These are phyloP conservation scores for Cryomyces antarcticus DNA, from an alignment of 495 filamentous ascomycete species.

Conservation along the genomic window DNA sequence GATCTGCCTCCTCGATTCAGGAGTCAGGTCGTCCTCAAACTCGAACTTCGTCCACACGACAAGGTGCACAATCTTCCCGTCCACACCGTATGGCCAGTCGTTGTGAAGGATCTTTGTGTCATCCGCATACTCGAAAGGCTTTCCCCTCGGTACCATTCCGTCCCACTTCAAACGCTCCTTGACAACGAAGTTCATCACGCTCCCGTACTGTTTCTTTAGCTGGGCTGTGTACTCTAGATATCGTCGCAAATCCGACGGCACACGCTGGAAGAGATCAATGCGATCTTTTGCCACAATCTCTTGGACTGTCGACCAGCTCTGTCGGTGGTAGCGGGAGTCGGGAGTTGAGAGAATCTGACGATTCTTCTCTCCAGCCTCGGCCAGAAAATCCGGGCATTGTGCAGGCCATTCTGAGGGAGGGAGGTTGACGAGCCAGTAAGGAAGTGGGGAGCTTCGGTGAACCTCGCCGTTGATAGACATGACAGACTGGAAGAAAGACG, in stretches of 20 bases:
- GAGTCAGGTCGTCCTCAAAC: conserved; percentile 49
- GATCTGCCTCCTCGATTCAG: conserved; percentile 38
- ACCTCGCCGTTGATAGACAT: too few species aligned
- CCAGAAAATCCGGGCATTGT: conserved; percentile 51
- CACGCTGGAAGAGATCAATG: conserved; percentile 44
- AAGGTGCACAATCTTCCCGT: conserved; percentile 53
- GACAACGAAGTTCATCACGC: conserved; percentile 54
- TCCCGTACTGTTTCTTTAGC: conserved; percentile 43
- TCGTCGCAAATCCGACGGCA: conserved; percentile 49
- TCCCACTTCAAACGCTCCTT: conserved; percentile 44
- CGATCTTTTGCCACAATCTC: conserved; percentile 29
- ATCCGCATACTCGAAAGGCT: conserved; percentile 32
- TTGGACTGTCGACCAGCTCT: conserved; percentile 43
- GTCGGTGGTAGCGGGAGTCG: conserved; percentile 34
- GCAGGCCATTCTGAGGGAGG: conserved; percentile 34
- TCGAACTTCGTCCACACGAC: conserved; percentile 87
- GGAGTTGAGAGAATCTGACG: conserved; percentile 40
- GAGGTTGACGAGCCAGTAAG: conserved; percentile 71
- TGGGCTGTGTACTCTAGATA: conserved; percentile 46
- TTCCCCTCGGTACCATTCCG: conserved; percentile 25
- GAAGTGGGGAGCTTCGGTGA: conserved; percentile 9
- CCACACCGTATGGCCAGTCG: conserved; percentile 81
- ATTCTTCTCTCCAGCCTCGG: conserved; percentile 33
- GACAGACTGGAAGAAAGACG: too few species aligned
- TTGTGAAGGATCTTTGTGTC: conserved; percentile 63